Base-by-base conservation (phyloP, 192 early-diverging fungal species). In the Lobosporangium transversale region DNA sequence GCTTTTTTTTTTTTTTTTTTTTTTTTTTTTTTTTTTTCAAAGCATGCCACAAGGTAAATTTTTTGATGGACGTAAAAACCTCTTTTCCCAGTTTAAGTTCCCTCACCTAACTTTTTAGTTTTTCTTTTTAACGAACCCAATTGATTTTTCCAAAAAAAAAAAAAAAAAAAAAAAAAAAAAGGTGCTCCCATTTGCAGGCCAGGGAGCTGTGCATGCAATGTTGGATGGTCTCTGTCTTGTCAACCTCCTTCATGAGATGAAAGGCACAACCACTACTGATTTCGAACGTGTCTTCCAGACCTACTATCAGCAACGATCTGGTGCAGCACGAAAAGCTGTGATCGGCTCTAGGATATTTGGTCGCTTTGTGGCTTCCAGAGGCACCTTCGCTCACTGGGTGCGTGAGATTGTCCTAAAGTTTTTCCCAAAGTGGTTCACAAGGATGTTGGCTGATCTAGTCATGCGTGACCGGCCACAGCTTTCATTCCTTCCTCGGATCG, bases 391-490 rank as follows among this genome's bases (percentile, higher is more conserved):
- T 1, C 23, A 55, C 2, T 58, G 42, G 54, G 14, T 53, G 23
- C 60, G 69, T 47, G 44, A 32, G 47, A 57, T 64, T 23, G 14
- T 37, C 9, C 32, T 73, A 31, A 40, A 29, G 6, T 4, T 55
- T 12, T 8, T 68, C 14, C 68, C 68, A 6, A 37, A 55, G 0
- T 62, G 68, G 53, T 27, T 62, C 32, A 36, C 52, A 1, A 24
- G 43, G 24, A 9, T 24, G 8, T 9, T 62, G 3, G 29, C 52
- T 18, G 52, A 70, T n/a, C n/a, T 24, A 2, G 52, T 62, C 32
- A 70, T 70, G 68, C 44, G 68, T 24, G 53, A 70, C 32, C 68
- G 68, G 0, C 68, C 68, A 12, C 53, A 53, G 15, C 52, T 70
- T 4, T 57, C 58, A 4, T 70, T 70, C 33, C 33, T 70, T 17